Conservation (phyloP, 371 early-diverging fungal genomes). For the Syncephalastrum monosporum region DNA sequence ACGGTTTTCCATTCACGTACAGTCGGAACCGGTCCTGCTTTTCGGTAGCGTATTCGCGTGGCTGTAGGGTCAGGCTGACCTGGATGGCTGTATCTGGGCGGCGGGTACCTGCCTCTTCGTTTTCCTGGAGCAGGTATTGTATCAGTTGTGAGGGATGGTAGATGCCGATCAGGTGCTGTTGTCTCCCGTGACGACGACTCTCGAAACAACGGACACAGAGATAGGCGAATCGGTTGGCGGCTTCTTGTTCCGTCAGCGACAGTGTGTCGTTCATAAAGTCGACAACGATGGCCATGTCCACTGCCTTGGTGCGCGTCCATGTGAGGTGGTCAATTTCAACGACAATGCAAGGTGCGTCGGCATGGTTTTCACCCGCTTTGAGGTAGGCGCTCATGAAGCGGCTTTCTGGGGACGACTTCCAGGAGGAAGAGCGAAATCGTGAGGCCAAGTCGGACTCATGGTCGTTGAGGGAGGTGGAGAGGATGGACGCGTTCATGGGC, state of each 20-base stretch:
- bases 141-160: slow-evolving; percentile 25
- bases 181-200: slow-evolving; percentile 6
- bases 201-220: slow-evolving; percentile 31
- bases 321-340: slow-evolving; percentile 15
- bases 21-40: slow-evolving; percentile 8
- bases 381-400: neutral
- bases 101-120: neutral
- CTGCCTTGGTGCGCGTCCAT: slow-evolving; percentile 7
- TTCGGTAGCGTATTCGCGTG: neutral
- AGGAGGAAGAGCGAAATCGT: no score
- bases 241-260: no score
- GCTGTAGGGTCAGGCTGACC: neutral
- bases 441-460: neutral
- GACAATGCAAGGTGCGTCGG: slow-evolving; percentile 4
- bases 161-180: slow-evolving; percentile 17
- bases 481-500: no score
- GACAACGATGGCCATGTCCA: slow-evolving; percentile 9
- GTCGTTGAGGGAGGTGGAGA: neutral
- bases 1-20: slow-evolving; percentile 32
- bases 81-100: slow-evolving; percentile 4
- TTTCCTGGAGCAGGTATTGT: slow-evolving; percentile 20
- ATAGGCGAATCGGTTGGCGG: slow-evolving; percentile 29
- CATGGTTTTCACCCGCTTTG: neutral
- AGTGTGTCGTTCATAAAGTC: neutral
- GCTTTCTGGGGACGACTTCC: neutral